These are phyloP conservation scores for Penicillium cataractarum DNA, from an alignment of 495 filamentous ascomycete species.

Conservation along the genomic window DNA sequence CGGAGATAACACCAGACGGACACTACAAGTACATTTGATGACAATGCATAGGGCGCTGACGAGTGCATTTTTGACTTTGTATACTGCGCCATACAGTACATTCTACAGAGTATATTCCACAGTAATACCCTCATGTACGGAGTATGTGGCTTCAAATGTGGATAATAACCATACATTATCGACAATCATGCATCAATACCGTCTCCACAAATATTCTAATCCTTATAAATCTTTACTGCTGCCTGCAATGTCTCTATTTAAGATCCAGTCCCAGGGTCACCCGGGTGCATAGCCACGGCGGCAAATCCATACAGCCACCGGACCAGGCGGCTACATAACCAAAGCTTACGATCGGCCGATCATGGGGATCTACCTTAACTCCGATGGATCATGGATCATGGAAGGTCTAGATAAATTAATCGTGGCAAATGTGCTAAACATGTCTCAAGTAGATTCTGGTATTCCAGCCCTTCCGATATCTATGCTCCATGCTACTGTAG, in stretches of 20 bases:
- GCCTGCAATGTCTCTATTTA: neutral
- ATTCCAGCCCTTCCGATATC: no score
- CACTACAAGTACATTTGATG: neutral
- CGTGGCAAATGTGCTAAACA: neutral
- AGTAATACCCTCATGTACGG: no score
- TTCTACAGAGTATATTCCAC: no score
- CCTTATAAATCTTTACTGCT: neutral
- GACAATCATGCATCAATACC: neutral
- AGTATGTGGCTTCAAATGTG: no score
- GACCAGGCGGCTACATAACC: neutral
- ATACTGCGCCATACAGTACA: no score
- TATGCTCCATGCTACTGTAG: no score
- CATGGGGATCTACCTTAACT: neutral
- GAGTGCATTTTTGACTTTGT: no score
- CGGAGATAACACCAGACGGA: no score
- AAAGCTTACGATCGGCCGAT: neutral
- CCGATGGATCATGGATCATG: no score
- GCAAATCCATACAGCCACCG: neutral
- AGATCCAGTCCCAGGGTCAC: neutral
- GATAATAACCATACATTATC: neutral
- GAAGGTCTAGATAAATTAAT: neutral
- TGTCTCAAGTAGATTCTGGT: no score
- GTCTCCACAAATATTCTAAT: neutral
- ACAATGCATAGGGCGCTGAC: neutral
- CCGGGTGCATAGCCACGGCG: neutral